These are phyloP conservation scores for Tillandsia leiboldiana DNA, from an alignment of 176 grass and related monocot species.

Conservation along the genomic window DNA sequence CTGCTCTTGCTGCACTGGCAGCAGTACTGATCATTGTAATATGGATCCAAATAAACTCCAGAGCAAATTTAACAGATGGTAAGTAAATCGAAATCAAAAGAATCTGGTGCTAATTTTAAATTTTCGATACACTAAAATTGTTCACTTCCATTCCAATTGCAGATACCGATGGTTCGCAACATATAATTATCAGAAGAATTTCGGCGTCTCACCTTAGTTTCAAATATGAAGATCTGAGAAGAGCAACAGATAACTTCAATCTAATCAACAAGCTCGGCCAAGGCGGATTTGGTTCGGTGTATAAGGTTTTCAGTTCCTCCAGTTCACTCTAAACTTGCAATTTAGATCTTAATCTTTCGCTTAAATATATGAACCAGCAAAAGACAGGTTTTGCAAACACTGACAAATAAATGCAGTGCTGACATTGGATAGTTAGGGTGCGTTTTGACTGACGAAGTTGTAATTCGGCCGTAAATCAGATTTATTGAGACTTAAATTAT, in stretches of 20 bases:
- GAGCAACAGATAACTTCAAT: constrained; percentile 53
- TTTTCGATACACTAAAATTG: background rate
- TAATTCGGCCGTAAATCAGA: too few relatives aligned
- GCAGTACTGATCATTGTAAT: constrained; percentile 33
- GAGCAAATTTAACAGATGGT: constrained; percentile 33
- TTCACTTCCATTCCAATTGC: background rate
- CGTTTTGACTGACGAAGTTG: too few relatives aligned
- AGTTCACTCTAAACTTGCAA: background rate
- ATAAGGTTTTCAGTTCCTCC: constrained; percentile 39
- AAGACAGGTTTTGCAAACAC: too few relatives aligned
- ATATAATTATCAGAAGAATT: constrained; percentile 45
- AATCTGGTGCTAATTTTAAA: background rate
- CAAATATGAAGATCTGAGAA: constrained; percentile 50
- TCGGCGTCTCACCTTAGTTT: constrained; percentile 52
- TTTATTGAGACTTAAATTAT: too few relatives aligned
- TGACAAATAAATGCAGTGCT: too few relatives aligned
- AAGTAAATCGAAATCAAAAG: constrained; percentile 1
- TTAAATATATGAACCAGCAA: background rate
- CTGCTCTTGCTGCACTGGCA: constrained; percentile 16
- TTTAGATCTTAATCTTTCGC: too few relatives aligned
- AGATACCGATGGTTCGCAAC: constrained; percentile 48
- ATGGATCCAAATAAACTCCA: constrained; percentile 34
- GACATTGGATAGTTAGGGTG: too few relatives aligned
- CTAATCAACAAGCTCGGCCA: constrained; percentile 72
- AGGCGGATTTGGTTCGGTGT: constrained; percentile 69